phyloP scores from a whole-genome alignment of 768 basidiomycete genomes.

The Lactifluus rugatus region DNA sequence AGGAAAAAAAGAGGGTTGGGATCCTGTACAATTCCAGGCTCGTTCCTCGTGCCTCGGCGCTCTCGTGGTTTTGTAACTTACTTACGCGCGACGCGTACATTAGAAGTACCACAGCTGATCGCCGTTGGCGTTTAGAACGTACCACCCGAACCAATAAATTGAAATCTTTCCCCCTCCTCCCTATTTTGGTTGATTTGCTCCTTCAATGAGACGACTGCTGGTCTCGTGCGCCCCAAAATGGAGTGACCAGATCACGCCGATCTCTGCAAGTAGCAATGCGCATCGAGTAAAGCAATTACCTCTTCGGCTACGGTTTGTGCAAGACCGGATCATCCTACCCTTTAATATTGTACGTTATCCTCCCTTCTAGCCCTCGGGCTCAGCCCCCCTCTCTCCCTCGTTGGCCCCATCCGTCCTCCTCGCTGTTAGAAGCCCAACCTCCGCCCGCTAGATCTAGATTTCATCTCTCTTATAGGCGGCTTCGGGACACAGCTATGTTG shows the following conservation, averaged over 20 bases:
- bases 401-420: background rate
- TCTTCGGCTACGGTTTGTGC: background rate
- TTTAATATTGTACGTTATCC: background rate
- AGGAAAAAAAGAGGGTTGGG: background rate
- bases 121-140: background rate
- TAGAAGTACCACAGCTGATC: background rate
- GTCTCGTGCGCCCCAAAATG: too few species aligned
- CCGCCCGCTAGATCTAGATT: constrained; percentile 8
- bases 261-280: background rate
- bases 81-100: background rate
- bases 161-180: too few species aligned
- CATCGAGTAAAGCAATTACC: constrained; percentile 1
- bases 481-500: constrained; percentile 2
- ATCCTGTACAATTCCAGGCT: background rate
- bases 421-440: background rate
- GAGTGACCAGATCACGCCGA: background rate
- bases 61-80: background rate
- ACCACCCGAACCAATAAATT: too few species aligned
- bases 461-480: background rate
- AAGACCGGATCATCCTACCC: background rate
- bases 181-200: too few species aligned
- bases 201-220: too few species aligned
- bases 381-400: background rate
- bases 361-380: background rate
- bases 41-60: background rate